Evolutionary conservation across 148 eudicot species (phyloP).

Genomic region (Simmondsia chinensis): DNA sequence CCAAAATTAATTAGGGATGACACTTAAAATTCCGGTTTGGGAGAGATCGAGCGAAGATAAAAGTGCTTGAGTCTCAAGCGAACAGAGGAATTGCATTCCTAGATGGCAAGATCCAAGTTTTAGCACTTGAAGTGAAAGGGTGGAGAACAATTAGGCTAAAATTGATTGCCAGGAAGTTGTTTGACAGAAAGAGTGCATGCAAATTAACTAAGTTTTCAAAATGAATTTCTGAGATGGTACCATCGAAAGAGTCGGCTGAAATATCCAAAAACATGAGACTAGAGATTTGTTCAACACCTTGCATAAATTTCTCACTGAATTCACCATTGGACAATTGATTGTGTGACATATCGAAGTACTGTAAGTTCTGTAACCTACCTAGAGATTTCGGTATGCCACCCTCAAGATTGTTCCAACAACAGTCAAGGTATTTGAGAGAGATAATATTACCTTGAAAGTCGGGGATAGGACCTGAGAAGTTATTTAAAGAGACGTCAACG

Average conservation of each 20-base stretch:
- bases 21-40: constrained; percentile 15
- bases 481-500: background rate
- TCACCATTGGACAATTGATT: no score
- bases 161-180: constrained; percentile 14
- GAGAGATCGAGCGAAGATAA: constrained; percentile 10
- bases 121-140: constrained; percentile 22
- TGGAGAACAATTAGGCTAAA: constrained; percentile 25
- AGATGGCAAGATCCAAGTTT: constrained; percentile 21
- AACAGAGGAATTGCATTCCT: constrained; percentile 25
- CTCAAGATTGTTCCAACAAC: background rate
- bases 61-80: constrained; percentile 18
- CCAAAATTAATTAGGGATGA: constrained; percentile 30
- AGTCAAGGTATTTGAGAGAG: constrained; percentile 4
- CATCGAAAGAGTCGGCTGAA: constrained; percentile 16
- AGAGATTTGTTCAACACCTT: constrained; percentile 18
- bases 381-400: background rate
- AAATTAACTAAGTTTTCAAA: constrained; percentile 16
- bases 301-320: no score
- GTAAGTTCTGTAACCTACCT: background rate
- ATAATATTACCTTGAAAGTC: background rate
- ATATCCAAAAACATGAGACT: constrained; percentile 12
- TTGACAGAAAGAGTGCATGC: background rate
- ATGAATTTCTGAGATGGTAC: constrained; percentile 19
- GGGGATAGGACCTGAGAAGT: constrained; percentile 2
- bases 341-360: no score